These are phyloP conservation scores for Hansenula sp. DNA, from an alignment of 1,139 yeast species.

Conservation along the genomic window DNA sequence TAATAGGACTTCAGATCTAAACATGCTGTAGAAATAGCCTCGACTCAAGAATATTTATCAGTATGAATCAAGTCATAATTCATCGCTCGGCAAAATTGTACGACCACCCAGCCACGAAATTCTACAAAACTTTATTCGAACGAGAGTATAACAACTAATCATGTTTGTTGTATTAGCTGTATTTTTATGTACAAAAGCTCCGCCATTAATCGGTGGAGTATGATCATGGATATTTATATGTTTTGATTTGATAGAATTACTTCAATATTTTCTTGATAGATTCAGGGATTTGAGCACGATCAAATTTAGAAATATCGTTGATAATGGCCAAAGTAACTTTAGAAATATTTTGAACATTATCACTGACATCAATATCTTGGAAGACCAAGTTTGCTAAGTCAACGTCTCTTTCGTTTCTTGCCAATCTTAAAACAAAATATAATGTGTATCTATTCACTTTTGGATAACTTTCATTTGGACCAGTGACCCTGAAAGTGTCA, in stretches of 20 bases:
- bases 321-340: conserved; percentile 8
- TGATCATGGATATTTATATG: not conserved
- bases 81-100: no score
- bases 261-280: conserved; percentile 4
- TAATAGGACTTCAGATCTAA: no score
- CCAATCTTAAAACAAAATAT: conserved; percentile 49
- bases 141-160: no score
- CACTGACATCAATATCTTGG: conserved; percentile 29
- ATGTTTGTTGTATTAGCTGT: no score
- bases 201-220: no score
- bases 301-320: conserved; percentile 3
- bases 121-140: no score
- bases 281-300: conserved; percentile 16
- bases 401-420: conserved; percentile 30
- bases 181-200: no score
- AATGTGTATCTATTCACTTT: conserved; percentile 54
- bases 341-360: conserved; percentile 3
- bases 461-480: conserved; percentile 25
- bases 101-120: no score
- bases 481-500: conserved; percentile 17
- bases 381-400: conserved; percentile 36
- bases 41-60: no score
- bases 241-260: not conserved
- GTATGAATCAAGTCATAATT: no score
- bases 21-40: no score